Base-by-base conservation (phyloP, 1,139 yeast genomes). In the Citeromyces hawaiiensis region DNA sequence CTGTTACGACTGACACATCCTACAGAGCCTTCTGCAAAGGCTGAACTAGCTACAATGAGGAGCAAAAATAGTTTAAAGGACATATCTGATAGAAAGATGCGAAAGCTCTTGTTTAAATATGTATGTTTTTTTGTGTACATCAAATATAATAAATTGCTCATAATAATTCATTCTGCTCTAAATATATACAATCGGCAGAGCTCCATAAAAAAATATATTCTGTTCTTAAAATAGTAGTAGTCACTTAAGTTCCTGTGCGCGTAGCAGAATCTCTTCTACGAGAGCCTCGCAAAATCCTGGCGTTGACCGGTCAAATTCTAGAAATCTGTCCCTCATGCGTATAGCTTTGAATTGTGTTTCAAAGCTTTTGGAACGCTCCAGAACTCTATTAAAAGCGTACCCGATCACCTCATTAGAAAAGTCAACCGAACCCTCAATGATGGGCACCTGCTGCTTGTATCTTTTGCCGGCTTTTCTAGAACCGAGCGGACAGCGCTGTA, bases 201-300 rank as follows among this genome's bases (percentile, higher is more conserved):
- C n/a, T 19, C 7, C 7, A 5, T 19, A 5, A 19, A 19, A 19
- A 23, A 23, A 23, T 7, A 9, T 23, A 6, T 9, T 23, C 27
- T 23, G 27, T 23, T 23, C 27, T 9, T 7, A 23, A 23, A 23
- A 23, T 23, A 23, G 21, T 19, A 19, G 21, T 7, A 19, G 21
- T 19, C 7, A 19, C 21, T 19, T 19, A 4, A 19, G 11, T 7
- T 7, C 27, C 11, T 23, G 11, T 6, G 27, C 27, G 27, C 27
- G 27, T 11, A 23, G 11, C 27, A 64, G 61, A 15, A 70, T 53
- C 49, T 79, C 86, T 53, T 78, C 83, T 21, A 75, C 59, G n/a
- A 78, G 61, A 0, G 83, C 83, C 42, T 73, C 77, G 41, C 73
- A 58, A 21, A 79, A 57, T 0, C 87, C 87, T 0, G 81, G 78